Percentiles rank a stretch among this genome's conserved stretches.
Evolutionary conservation across 257 asterid genomes (phyloP).

Genomic region (Ilex aquifolium): DNA sequence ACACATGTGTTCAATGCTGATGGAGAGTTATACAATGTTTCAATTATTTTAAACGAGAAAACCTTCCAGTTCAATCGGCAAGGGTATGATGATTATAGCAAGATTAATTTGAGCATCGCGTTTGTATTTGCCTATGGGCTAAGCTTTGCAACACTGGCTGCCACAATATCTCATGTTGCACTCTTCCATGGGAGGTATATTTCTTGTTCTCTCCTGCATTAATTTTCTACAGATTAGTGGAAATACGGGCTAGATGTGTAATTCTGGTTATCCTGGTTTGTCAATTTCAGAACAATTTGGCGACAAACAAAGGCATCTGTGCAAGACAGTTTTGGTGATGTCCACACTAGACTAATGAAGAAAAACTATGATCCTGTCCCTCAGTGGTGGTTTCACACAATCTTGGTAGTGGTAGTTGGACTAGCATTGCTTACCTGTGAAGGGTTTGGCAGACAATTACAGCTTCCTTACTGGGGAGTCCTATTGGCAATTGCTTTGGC

Average conservation of each 20-base stretch:
- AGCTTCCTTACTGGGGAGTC: slow-evolving; percentile 75
- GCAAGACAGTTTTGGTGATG: slow-evolving; percentile 46
- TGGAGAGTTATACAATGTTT: slow-evolving; percentile 46
- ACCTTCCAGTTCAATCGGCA: slow-evolving; percentile 34
- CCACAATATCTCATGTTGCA: slow-evolving; percentile 59
- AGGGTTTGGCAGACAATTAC: slow-evolving; percentile 51
- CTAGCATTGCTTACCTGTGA: slow-evolving; percentile 43
- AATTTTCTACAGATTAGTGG: too few relatives aligned
- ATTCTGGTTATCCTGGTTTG: background rate
- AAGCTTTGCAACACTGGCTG: slow-evolving; percentile 53
- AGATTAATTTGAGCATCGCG: slow-evolving; percentile 47
- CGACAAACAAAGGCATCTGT: slow-evolving; percentile 53
- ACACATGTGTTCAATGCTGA: slow-evolving; percentile 48
- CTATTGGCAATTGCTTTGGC: slow-evolving; percentile 44
- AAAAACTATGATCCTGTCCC: slow-evolving; percentile 63
- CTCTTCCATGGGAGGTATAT: slow-evolving; percentile 60
- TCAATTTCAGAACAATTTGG: slow-evolving; percentile 42
- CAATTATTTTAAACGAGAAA: slow-evolving; percentile 29
- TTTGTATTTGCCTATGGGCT: slow-evolving; percentile 48
- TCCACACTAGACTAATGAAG: slow-evolving; percentile 65
- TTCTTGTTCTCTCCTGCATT: background rate
- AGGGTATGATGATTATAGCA: slow-evolving; percentile 52
- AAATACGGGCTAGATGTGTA: background rate
- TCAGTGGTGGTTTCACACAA: slow-evolving; percentile 62
- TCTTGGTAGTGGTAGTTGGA: slow-evolving; percentile 30